phyloP scores from a whole-genome alignment of 78 protist genomes.

The Chrysochromulina tobinii region DNA sequence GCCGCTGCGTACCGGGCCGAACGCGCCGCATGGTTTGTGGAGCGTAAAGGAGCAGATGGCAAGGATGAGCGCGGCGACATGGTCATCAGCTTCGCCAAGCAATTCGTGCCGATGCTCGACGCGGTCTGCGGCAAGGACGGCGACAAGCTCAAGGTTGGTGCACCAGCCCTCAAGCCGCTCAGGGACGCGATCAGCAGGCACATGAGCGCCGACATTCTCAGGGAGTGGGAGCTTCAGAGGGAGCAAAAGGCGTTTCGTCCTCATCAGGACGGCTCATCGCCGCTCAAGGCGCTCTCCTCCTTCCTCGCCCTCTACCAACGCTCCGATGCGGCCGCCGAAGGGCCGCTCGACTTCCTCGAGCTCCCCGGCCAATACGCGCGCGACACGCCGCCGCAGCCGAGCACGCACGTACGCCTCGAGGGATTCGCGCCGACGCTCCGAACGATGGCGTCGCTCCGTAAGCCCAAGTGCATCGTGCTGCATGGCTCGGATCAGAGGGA shows the following conservation, averaged over 20 bases:
- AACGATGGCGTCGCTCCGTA: constrained; percentile 78
- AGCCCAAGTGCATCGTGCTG: constrained; percentile 79
- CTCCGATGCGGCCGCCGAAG: background rate
- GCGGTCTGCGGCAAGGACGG: background rate
- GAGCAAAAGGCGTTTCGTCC: no score
- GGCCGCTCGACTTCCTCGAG: background rate
- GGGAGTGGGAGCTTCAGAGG: no score
- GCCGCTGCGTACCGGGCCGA: background rate
- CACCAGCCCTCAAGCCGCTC: no score
- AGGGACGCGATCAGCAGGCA: no score
- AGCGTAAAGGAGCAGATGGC: background rate
- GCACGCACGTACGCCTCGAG: background rate
- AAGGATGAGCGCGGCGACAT: no score
- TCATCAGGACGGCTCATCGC: no score
- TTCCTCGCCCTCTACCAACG: background rate
- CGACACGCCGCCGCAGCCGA: background rate
- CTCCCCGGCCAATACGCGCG: background rate
- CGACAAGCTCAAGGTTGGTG: no score
- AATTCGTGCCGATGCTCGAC: background rate
- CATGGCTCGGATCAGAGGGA: constrained; percentile 77
- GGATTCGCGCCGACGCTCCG: constrained; percentile 56
- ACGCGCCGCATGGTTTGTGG: background rate
- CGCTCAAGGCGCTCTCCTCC: background rate
- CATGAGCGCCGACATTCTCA: no score
- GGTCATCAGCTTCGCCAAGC: background rate